Percentiles rank a stretch among this genome's conserved stretches.
Evolutionary conservation across 1,139 yeast genomes (phyloP).

Genomic region (Pichiaceae sp.): DNA sequence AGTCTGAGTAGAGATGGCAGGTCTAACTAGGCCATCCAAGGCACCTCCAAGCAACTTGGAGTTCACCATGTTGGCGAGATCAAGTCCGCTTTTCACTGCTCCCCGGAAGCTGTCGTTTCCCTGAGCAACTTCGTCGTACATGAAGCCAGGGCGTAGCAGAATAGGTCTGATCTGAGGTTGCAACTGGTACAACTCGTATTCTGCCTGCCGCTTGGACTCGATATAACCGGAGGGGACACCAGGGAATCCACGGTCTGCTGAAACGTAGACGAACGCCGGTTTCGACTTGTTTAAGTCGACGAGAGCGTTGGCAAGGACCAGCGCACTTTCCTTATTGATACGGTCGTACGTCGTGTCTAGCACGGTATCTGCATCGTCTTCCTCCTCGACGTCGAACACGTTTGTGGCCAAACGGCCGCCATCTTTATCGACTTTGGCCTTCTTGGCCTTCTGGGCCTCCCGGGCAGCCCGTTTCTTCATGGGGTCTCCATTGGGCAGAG

Average conservation of each 20-base stretch:
- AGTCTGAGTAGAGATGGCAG: conserved; percentile 58
- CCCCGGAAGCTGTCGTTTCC: conserved; percentile 27
- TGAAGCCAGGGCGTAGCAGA: conserved; percentile 70
- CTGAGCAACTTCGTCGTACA: conserved; percentile 46
- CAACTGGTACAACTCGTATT: conserved; percentile 40
- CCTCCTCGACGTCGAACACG: not conserved
- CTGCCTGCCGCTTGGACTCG: conserved; percentile 71
- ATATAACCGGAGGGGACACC: conserved; percentile 64
- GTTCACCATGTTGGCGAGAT: conserved; percentile 36
- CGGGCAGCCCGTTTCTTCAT: conserved; percentile 31
- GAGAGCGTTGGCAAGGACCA: conserved; percentile 52
- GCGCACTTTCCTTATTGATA: conserved; percentile 64
- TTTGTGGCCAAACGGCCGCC: not conserved
- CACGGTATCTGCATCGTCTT: conserved; percentile 7
- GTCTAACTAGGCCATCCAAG: conserved; percentile 47
- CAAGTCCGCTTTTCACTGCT: conserved; percentile 25
- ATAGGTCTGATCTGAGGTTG: conserved; percentile 44
- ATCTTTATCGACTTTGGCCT: not conserved
- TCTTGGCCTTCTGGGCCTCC: not conserved
- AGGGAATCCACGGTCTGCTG: conserved; percentile 70
- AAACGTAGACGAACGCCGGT: conserved; percentile 60
- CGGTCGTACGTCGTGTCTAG: conserved; percentile 46
- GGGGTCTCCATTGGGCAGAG: conserved; percentile 33
- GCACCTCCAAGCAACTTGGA: conserved; percentile 25
- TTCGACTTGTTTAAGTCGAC: conserved; percentile 21